Base-by-base conservation (phyloP, 139 green algal genomes). In the Chlamydomonas applanata region DNA sequence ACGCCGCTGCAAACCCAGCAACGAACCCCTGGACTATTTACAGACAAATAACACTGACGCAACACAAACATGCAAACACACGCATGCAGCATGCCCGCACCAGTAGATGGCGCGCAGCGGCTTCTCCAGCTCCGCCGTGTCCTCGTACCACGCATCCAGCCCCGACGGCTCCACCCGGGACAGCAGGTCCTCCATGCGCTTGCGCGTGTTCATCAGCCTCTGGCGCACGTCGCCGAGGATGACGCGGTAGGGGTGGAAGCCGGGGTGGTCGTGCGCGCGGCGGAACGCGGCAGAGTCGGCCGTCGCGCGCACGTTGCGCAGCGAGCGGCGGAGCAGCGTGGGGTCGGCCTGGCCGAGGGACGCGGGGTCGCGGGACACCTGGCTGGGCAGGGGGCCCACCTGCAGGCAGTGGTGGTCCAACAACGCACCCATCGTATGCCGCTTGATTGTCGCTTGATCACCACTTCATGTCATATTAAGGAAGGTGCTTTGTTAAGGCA, bases 231-330 rank as follows among this genome's bases (percentile, higher is more conserved):
- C 88, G 1, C 85, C 88, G 36, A 99, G 88, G 40, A 99, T 74
- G 46, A 97, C 84, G 34, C 95, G 80, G 83, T 99, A 99, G 20
- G 95, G 95, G 88, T 94, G 81, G 75, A 84, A 76, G 34, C 91
- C 91, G 20, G 78, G 83, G 73, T 89, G 83, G 35, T 82, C 70
- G 56, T 89, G 84, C 56, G 60, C 57, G 3, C 65, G 46, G n/a
- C 33, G 54, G 36, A 86, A 82, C 20, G 67, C 19, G n/a, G 35
- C n/a, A 30, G 33, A 44, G 35, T 69, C 64, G 1, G 76, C 45
- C 9, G 1, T 17, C 9, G 75, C 69, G 36, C 72, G 71, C 56
- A 77, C 53, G 2, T 53, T 62, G 54, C 62, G 35, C 33, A 85
- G 75, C 32, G 52, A 75, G 17, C 69, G 54, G 9, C 79, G 64